Conservation (phyloP, 192 early-diverging fungal species). For the Anaeromyces robustus region DNA sequence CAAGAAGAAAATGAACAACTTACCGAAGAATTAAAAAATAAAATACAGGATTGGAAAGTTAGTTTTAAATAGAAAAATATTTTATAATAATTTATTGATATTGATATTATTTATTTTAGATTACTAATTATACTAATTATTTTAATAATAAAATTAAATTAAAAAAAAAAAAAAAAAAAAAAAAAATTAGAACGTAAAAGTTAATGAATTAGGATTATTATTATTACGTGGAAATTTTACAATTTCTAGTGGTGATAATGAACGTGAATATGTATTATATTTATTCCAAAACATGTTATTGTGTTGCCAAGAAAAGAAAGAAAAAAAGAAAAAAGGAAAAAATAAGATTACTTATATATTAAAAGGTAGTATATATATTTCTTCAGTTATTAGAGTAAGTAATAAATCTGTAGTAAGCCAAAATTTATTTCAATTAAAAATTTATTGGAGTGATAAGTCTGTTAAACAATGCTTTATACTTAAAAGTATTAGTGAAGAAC, state of each 20-base stretch:
- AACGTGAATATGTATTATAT: constrained; percentile 75
- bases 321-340: constrained; percentile 18
- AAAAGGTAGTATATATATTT: not conserved
- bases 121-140: too few relatives aligned
- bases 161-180: too few relatives aligned
- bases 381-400: not conserved
- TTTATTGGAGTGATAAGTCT: constrained; percentile 68
- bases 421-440: constrained; percentile 17
- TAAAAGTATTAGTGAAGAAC: constrained; percentile 81
- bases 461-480: constrained; percentile 76
- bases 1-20: constrained; percentile 72
- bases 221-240: constrained; percentile 74
- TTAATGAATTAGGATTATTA: constrained; percentile 61
- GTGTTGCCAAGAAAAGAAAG: constrained; percentile 79
- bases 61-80: too few relatives aligned
- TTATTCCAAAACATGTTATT: constrained; percentile 87
- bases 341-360: not conserved
- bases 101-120: too few relatives aligned
- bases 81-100: too few relatives aligned
- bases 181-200: too few relatives aligned
- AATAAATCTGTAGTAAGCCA: not conserved
- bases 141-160: too few relatives aligned
- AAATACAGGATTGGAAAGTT: constrained; percentile 87
- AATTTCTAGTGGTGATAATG: constrained; percentile 62
- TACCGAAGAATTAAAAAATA: constrained; percentile 61